These are phyloP conservation scores for Xylaria sp. DNA, from an alignment of 2,329 filamentous ascomycete species.

Conservation along the genomic window DNA sequence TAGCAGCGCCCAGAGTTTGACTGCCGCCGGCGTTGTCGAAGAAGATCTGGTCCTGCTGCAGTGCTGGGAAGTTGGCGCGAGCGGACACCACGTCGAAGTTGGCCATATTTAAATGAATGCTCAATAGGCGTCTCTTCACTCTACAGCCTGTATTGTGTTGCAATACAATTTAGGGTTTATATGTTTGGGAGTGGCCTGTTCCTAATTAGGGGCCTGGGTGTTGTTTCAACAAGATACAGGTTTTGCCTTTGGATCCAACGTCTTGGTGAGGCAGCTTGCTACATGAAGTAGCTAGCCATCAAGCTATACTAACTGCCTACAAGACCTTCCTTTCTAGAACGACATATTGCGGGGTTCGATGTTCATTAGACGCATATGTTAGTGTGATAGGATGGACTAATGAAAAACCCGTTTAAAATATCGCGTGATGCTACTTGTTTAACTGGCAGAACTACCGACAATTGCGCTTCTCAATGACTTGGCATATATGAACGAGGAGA, in stretches of 20 bases:
- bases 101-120: slow-evolving; percentile 30
- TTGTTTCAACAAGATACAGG: background rate
- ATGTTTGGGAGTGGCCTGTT: background rate
- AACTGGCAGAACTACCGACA: background rate
- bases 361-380: background rate
- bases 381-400: too few species aligned
- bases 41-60: slow-evolving; percentile 68
- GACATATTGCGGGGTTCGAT: background rate
- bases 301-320: background rate
- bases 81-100: slow-evolving; percentile 58
- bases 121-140: too few species aligned
- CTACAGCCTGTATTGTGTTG: too few species aligned
- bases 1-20: slow-evolving; percentile 68
- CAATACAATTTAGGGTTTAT: slow-evolving; percentile 15
- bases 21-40: slow-evolving; percentile 81
- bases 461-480: background rate
- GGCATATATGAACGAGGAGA: background rate
- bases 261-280: background rate
- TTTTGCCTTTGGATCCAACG: background rate
- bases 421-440: background rate
- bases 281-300: too few species aligned
- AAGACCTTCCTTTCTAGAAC: background rate
- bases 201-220: slow-evolving; percentile 2
- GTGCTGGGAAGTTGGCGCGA: slow-evolving; percentile 67
- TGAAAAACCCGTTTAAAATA: too few species aligned